Conservation (phyloP, 148 eudicot genomes). For the Amaranthus palmeri region DNA sequence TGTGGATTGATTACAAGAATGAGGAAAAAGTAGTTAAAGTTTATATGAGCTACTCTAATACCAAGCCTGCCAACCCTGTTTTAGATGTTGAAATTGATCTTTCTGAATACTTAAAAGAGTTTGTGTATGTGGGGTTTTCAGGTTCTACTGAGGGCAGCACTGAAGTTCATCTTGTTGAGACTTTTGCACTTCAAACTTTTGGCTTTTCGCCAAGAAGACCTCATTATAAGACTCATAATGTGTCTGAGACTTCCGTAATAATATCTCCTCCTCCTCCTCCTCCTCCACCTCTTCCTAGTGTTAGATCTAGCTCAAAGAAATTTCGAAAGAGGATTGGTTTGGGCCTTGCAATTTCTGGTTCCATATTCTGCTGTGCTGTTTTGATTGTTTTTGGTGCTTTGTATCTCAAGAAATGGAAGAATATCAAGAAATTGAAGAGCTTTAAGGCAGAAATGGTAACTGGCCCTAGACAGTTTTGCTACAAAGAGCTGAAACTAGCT, state of each 20-base stretch:
- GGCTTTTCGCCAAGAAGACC: slow-evolving; percentile 49
- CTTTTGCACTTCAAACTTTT: slow-evolving; percentile 52
- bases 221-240: slow-evolving; percentile 51
- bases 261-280: slow-evolving; percentile 18
- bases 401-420: slow-evolving; percentile 50
- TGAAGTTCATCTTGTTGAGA: slow-evolving; percentile 55
- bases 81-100: slow-evolving; percentile 50
- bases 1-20: slow-evolving; percentile 78
- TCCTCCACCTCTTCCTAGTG: slow-evolving; percentile 16
- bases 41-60: slow-evolving; percentile 44
- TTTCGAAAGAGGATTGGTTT: slow-evolving; percentile 46
- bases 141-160: slow-evolving; percentile 93
- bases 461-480: slow-evolving; percentile 64
- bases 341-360: slow-evolving; percentile 53
- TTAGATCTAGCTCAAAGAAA: slow-evolving; percentile 27
- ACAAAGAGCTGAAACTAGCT: slow-evolving; percentile 58
- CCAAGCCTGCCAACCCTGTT: slow-evolving; percentile 49
- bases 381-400: slow-evolving; percentile 45
- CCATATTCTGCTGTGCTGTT: slow-evolving; percentile 43
- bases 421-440: slow-evolving; percentile 36
- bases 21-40: slow-evolving; percentile 36
- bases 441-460: slow-evolving; percentile 49
- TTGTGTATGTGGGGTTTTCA: slow-evolving; percentile 74
- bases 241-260: slow-evolving; percentile 56
- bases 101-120: slow-evolving; percentile 46